Evolutionary conservation across 192 early-diverging fungal genomes (phyloP).

Genomic region (Radiomyces spectabilis): DNA sequence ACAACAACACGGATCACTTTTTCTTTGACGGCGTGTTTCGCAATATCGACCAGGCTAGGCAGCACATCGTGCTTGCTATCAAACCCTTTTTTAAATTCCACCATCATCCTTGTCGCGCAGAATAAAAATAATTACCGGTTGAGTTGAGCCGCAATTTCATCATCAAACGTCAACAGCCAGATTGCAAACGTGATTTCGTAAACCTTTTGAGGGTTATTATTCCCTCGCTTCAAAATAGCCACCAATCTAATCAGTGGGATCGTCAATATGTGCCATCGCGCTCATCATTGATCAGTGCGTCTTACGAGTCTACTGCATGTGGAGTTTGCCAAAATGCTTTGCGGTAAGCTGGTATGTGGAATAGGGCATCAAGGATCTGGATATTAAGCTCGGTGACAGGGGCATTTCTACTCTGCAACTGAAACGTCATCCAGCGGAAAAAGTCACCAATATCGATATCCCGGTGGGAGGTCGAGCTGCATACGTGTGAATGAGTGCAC

Average conservation of each 20-base stretch:
- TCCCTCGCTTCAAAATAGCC: constrained; percentile 46
- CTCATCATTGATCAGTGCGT: constrained; percentile 13
- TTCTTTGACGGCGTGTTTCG: constrained; percentile 91
- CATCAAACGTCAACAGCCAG: constrained; percentile 85
- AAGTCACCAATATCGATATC: constrained; percentile 50
- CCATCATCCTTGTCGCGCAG: too few relatives aligned
- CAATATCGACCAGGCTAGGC: constrained; percentile 78
- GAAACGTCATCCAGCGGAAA: constrained; percentile 60
- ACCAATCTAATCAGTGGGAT: constrained; percentile 47
- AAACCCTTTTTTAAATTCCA: neutral
- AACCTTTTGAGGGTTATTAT: constrained; percentile 76
- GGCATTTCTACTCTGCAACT: constrained; percentile 44
- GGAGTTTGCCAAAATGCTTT: constrained; percentile 52
- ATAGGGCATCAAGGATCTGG: constrained; percentile 68
- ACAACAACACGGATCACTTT: constrained; percentile 90
- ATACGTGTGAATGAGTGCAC: too few relatives aligned
- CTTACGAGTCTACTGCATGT: constrained; percentile 43
- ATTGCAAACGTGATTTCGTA: constrained; percentile 89
- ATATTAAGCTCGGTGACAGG: constrained; percentile 73
- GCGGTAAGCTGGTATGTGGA: constrained; percentile 52
- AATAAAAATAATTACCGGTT: constrained; percentile 40
- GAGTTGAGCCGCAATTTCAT: constrained; percentile 58
- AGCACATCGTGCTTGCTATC: constrained; percentile 74
- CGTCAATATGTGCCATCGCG: constrained; percentile 11
- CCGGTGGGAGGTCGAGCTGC: constrained; percentile 19